Evolutionary conservation across 1,284 basidiomycete genomes (phyloP).

Genomic region (Afroboletus lepidellus): DNA sequence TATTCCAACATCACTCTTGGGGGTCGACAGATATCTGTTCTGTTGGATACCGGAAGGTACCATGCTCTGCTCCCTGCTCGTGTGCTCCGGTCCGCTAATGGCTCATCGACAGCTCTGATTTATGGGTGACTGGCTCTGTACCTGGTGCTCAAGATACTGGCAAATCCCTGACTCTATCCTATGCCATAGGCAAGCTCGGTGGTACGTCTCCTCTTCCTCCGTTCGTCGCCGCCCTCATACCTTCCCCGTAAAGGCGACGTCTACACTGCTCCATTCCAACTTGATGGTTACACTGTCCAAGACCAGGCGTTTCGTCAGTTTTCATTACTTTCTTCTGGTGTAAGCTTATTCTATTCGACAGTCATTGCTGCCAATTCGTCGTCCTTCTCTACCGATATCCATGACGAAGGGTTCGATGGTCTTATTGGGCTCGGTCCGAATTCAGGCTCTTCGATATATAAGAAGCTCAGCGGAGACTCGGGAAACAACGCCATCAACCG

Average conservation of each 20-base stretch:
- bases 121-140: slow-evolving; percentile 35
- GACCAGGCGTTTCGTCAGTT: slow-evolving; percentile 70
- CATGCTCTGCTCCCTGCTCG: neutral
- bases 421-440: slow-evolving; percentile 76
- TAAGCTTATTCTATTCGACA: slow-evolving; percentile 28
- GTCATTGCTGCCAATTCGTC: slow-evolving; percentile 65
- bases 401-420: slow-evolving; percentile 62
- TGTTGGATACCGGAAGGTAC: slow-evolving; percentile 62
- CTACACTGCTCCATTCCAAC: slow-evolving; percentile 51
- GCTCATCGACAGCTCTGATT: slow-evolving; percentile 26
- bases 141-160: slow-evolving; percentile 50
- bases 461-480: slow-evolving; percentile 48
- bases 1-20: slow-evolving; percentile 57
- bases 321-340: slow-evolving; percentile 1
- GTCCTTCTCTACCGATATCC: slow-evolving; percentile 63
- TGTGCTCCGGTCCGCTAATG: slow-evolving; percentile 1
- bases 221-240: slow-evolving; percentile 3
- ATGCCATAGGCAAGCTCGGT: slow-evolving; percentile 65
- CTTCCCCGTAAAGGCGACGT: slow-evolving; percentile 52
- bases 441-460: slow-evolving; percentile 60
- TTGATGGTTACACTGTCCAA: slow-evolving; percentile 56
- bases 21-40: slow-evolving; percentile 47
- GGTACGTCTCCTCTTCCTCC: slow-evolving; percentile 40
- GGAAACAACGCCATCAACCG: slow-evolving; percentile 59
- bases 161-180: slow-evolving; percentile 53